phyloP scores from a whole-genome alignment of 2,329 filamentous ascomycete species.

The Teratosphaeria nubilosa region DNA sequence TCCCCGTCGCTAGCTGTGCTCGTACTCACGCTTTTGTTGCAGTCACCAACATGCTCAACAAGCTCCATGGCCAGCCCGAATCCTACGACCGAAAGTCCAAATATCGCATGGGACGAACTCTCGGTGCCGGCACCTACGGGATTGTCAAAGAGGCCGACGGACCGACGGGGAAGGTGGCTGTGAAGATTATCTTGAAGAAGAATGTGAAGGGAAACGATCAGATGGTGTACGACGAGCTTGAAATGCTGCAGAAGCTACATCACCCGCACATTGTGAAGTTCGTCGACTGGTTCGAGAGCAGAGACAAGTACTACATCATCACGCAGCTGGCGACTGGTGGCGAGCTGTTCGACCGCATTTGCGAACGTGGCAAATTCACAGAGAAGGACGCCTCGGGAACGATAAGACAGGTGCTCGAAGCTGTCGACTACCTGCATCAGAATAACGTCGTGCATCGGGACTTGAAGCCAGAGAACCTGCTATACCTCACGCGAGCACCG shows the following conservation, averaged over 20 bases:
- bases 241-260: conserved; percentile 81
- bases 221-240: conserved; percentile 97
- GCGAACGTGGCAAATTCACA: conserved; percentile 94
- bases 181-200: conserved; percentile 99
- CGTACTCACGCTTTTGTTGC: not conserved
- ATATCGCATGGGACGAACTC: conserved; percentile 85
- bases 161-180: conserved; percentile 73
- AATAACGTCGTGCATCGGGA: conserved; percentile 97
- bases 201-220: conserved; percentile 96
- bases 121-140: conserved; percentile 95
- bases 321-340: conserved; percentile 92
- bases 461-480: conserved; percentile 93
- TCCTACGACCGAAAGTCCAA: conserved; percentile 98
- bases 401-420: conserved; percentile 84
- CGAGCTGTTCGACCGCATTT: conserved; percentile 95
- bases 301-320: conserved; percentile 99
- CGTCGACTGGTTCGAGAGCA: conserved; percentile 97
- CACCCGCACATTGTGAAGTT: conserved; percentile 96
- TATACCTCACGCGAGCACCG: conserved; percentile 71
- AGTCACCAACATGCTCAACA: conserved; percentile 62
- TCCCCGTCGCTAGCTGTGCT: too few relatives aligned
- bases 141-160: conserved; percentile 93
- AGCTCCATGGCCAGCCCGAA: conserved; percentile 90
- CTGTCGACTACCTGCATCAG: conserved; percentile 86
- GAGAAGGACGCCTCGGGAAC: conserved; percentile 96